Evolutionary conservation across 352 stramenopile species (phyloP).

Genomic region (Phytopythium oedochilum): DNA sequence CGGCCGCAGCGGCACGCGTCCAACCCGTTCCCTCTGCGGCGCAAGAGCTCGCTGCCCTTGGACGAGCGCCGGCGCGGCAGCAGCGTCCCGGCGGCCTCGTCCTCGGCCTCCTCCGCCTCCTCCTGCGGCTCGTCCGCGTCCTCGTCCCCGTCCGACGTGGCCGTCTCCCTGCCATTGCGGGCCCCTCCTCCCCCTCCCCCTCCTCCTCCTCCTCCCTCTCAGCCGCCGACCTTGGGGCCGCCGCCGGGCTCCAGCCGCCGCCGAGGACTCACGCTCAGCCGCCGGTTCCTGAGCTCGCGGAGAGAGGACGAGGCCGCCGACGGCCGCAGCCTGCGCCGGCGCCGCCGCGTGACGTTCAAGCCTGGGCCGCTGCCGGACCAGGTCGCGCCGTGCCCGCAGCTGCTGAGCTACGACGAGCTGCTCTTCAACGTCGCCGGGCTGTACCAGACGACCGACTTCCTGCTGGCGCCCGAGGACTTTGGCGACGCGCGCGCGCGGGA

Average conservation of each 20-base stretch:
- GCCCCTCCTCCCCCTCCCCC: background rate
- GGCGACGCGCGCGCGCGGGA: constrained; percentile 1
- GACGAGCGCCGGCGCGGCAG: constrained; percentile 11
- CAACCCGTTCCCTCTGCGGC: constrained; percentile 9
- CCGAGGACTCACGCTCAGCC: constrained; percentile 5
- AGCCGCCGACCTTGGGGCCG: background rate
- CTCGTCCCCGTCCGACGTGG: background rate
- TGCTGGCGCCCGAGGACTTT: constrained; percentile 41
- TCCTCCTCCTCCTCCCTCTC: background rate
- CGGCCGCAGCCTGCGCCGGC: constrained; percentile 2
- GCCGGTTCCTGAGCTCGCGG: background rate
- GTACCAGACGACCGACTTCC: constrained; percentile 50
- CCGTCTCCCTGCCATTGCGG: too few relatives aligned
- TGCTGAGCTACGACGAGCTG: constrained; percentile 54
- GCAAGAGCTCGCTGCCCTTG: constrained; percentile 17
- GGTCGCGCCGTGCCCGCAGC: constrained; percentile 22
- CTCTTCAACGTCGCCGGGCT: constrained; percentile 51
- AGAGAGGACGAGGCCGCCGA: background rate
- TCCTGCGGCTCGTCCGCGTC: background rate
- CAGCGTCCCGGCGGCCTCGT: constrained; percentile 8
- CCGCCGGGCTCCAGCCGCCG: constrained; percentile 2
- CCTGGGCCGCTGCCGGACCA: constrained; percentile 36
- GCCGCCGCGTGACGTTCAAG: constrained; percentile 47
- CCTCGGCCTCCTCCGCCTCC: background rate
- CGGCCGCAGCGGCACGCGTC: background rate